phyloP scores from a whole-genome alignment of 2,329 filamentous ascomycete genomes.

The Neocatenulostroma microsporum region DNA sequence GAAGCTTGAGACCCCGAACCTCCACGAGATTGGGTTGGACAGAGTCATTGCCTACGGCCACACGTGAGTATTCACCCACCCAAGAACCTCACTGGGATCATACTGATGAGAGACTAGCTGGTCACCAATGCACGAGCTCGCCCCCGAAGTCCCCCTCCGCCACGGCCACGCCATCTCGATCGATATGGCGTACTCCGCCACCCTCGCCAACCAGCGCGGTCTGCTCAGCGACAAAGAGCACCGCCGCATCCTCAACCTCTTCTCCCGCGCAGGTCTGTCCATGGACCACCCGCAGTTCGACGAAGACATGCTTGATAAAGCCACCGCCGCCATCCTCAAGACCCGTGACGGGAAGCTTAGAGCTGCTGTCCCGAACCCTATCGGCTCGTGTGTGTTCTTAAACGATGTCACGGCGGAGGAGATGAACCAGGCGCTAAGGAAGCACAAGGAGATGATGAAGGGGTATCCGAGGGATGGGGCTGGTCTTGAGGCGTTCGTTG shows the following conservation, averaged over 20 bases:
- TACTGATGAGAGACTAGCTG: conserved; percentile 39
- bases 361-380: conserved; percentile 59
- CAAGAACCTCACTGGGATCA: too few relatives aligned
- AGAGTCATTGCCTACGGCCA: conserved; percentile 67
- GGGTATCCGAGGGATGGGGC: conserved; percentile 56
- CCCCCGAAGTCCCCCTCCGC: conserved; percentile 59
- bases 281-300: conserved; percentile 65
- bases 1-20: conserved; percentile 63
- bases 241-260: conserved; percentile 54
- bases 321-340: conserved; percentile 61
- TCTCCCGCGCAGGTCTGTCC: conserved; percentile 61
- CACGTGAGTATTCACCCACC: conserved; percentile 41
- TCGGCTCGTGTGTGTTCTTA: conserved; percentile 60
- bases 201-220: conserved; percentile 56
- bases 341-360: conserved; percentile 62
- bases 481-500: conserved; percentile 62
- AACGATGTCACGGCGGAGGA: conserved; percentile 59
- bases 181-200: conserved; percentile 69
- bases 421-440: conserved; percentile 51
- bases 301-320: conserved; percentile 56
- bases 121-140: conserved; percentile 64
- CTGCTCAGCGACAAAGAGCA: conserved; percentile 55
- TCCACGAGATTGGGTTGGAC: conserved; percentile 65
- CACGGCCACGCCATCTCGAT: conserved; percentile 69
- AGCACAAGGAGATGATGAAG: conserved; percentile 58